These are phyloP conservation scores for Euptelea pleiosperma DNA, from an alignment of 164 flowering plant species.

Conservation along the genomic window DNA sequence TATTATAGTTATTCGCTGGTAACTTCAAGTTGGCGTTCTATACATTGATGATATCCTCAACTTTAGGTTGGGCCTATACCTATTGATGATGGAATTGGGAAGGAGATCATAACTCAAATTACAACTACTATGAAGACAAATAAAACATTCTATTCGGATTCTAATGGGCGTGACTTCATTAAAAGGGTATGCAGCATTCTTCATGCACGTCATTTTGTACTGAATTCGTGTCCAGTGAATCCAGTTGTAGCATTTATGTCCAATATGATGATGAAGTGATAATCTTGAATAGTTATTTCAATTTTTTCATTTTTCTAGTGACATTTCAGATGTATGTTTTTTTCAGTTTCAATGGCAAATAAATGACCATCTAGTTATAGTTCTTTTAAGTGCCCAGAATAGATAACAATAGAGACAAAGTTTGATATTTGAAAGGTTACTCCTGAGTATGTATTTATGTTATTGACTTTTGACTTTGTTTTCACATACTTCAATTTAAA, in stretches of 20 bases:
- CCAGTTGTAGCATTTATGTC: background rate
- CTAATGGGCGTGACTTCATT: conserved; percentile 91
- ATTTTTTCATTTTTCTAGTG: background rate
- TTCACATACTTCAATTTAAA: background rate
- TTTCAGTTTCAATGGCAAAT: no score
- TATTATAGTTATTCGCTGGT: background rate
- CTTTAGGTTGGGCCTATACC: conserved; percentile 38
- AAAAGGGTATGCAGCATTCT: conserved; percentile 81
- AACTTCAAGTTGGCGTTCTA: background rate
- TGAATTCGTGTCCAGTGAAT: no score
- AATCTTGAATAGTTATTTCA: background rate
- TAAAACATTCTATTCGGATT: conserved; percentile 83
- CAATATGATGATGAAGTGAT: background rate
- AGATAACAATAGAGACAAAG: background rate
- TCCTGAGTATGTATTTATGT: background rate
- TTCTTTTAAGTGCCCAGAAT: no score
- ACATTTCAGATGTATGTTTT: background rate
- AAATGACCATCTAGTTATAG: no score
- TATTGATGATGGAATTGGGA: conserved; percentile 76
- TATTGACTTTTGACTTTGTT: no score
- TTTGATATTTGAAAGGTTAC: background rate
- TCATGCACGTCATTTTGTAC: background rate
- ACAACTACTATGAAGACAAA: conserved; percentile 57
- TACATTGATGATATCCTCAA: background rate
- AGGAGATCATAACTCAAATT: conserved; percentile 70